These are phyloP conservation scores for Ganoderma lucidum DNA, from an alignment of 1,284 basidiomycete species.

Conservation along the genomic window DNA sequence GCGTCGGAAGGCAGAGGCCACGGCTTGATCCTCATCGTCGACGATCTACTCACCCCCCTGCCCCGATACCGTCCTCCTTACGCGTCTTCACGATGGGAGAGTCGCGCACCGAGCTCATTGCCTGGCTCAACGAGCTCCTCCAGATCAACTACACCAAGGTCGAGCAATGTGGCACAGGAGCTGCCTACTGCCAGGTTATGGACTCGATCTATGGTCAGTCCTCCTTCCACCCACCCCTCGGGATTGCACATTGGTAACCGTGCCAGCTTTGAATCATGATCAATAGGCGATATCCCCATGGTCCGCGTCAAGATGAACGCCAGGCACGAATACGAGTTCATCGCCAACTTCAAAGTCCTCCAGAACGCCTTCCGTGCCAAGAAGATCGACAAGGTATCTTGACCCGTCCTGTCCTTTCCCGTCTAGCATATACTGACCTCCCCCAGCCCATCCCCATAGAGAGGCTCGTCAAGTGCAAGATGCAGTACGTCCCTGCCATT, in stretches of 20 bases:
- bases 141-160: conserved; percentile 93
- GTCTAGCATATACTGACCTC: conserved; percentile 17
- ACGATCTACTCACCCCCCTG: conserved; percentile 32
- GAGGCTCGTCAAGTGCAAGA: conserved; percentile 96
- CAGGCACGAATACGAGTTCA: conserved; percentile 95
- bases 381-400: conserved; percentile 90
- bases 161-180: conserved; percentile 93
- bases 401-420: conserved; percentile 7
- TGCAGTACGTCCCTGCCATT: conserved; percentile 83
- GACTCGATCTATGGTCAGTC: conserved; percentile 90
- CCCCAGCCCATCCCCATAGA: conserved; percentile 92
- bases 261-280: conserved; percentile 9
- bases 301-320: conserved; percentile 90
- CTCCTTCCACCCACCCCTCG: not conserved
- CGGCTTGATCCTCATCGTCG: conserved; percentile 37
- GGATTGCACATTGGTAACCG: conserved; percentile 20
- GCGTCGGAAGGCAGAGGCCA: conserved; percentile 25
- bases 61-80: conserved; percentile 14
- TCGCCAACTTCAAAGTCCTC: conserved; percentile 95
- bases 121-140: conserved; percentile 95
- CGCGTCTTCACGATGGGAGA: conserved; percentile 48
- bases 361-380: conserved; percentile 90
- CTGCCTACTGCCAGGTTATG: conserved; percentile 90
- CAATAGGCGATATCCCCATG: conserved; percentile 86
- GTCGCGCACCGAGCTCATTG: conserved; percentile 88